Evolutionary conservation across 768 basidiomycete genomes (phyloP), one percentile per base, ranked within the genome.

Genomic region (Pleurotus platypus): DNA sequence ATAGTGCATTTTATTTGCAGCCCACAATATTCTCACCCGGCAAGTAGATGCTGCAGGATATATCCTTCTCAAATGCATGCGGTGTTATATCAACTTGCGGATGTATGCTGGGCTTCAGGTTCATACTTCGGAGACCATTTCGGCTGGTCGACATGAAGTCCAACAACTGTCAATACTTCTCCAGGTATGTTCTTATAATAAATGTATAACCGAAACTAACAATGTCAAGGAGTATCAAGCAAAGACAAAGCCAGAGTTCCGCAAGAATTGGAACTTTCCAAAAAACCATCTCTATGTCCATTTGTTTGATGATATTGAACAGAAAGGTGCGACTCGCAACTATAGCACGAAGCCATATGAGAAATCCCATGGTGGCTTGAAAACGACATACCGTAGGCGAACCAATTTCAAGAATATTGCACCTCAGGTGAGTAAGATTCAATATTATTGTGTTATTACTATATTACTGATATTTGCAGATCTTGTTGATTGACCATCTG

Each of bases 351-450:
- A 65, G 49, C 64, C 63, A 0, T 71, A 70, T 55, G 72, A 77
- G 46, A 60, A 65, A 0, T 57, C 66, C 22, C 70, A 76, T 57
- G 60, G 66, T 0, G 56, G 66, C 1, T 46, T 71, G 3, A 72
- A 71, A 42, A 61, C 57, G 0, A 61, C 57, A 3, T 75, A 73
- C 43, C 61, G 56, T 4, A 30, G 24, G 2, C 61, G 60, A 5
- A 71, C 71, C 2, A 75, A 76, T 49, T 70, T 69, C 60, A 71
- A 70, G 46, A 49, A 74, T 49, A 62, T 72, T 26, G 70, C 64
- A 0, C 27, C 40, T 0, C 73, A 75, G 66, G 73, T 73, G 20
- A 22, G 61, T 38, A 18, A 27, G 16, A 6, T 27, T n/a, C 24
- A 39, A 46, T 35, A 37, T 30, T 30, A 30, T 30, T 9, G 30